phyloP scores from a whole-genome alignment of 192 early-diverging fungal genomes.

The Coemansia sp. region DNA sequence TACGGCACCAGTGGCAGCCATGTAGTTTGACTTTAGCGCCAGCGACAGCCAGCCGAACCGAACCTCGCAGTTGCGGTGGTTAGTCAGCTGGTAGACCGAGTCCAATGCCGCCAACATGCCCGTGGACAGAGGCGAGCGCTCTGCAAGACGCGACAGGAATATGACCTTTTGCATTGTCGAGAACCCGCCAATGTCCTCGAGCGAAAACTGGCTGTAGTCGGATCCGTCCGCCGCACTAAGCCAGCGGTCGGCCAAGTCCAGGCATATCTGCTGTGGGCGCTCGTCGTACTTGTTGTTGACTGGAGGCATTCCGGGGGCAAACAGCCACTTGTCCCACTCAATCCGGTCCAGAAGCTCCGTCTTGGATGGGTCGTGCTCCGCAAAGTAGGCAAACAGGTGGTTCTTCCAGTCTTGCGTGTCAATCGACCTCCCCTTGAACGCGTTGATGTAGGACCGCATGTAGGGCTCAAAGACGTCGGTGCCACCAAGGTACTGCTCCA shows the following conservation, averaged over 20 bases:
- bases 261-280: constrained; percentile 77
- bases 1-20: constrained; percentile 72
- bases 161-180: constrained; percentile 78
- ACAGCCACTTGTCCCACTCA: constrained; percentile 91
- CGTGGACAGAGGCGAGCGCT: constrained; percentile 62
- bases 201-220: constrained; percentile 57
- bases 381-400: constrained; percentile 79
- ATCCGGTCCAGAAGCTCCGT: constrained; percentile 71
- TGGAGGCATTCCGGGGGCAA: constrained; percentile 86
- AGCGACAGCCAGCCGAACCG: constrained; percentile 83
- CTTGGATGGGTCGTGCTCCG: constrained; percentile 61
- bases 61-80: constrained; percentile 79
- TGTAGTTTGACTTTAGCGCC: constrained; percentile 74
- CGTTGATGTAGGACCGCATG: constrained; percentile 73
- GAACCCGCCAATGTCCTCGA: constrained; percentile 66
- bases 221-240: constrained; percentile 56
- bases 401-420: constrained; percentile 86
- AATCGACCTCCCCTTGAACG: constrained; percentile 86
- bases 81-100: constrained; percentile 66
- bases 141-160: constrained; percentile 76
- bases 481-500: constrained; percentile 87
- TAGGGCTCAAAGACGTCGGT: constrained; percentile 82
- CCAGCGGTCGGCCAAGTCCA: constrained; percentile 78
- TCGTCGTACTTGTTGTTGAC: constrained; percentile 82
- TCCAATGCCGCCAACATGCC: constrained; percentile 67